Conservation (phyloP, 768 basidiomycete species). For the Pisolithus marmoratus region DNA sequence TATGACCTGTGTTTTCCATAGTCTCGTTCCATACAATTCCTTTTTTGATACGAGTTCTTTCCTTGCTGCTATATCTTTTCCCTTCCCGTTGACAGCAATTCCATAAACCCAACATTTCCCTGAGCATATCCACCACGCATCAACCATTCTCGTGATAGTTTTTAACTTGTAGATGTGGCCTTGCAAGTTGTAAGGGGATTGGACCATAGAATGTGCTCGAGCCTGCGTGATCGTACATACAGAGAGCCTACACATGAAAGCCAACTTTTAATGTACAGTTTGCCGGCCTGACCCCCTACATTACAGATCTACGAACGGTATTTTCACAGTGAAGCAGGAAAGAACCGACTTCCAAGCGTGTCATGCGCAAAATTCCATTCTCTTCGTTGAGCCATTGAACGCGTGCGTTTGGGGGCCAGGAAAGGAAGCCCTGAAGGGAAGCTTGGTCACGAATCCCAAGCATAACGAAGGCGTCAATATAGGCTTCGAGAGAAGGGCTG, state of each 20-base stretch:
- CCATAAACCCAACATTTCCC: conserved; percentile 14
- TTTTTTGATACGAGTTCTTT: conserved; percentile 14
- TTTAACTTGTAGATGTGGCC: conserved; percentile 1
- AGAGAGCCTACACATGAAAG: too few species aligned
- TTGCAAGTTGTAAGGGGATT: conserved; percentile 3
- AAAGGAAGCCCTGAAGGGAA: conserved; percentile 18
- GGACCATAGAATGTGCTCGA: conserved; percentile 1
- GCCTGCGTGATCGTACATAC: too few species aligned
- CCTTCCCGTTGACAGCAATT: conserved; percentile 17
- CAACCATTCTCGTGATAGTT: conserved; percentile 9
- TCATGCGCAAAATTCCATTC: conserved; percentile 9
- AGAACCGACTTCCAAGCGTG: conserved; percentile 14
- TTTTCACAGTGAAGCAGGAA: conserved; percentile 11
- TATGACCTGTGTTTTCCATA: conserved; percentile 15
- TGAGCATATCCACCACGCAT: conserved; percentile 20
- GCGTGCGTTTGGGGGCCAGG: conserved; percentile 15
- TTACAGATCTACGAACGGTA: neutral
- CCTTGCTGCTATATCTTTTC: conserved; percentile 12
- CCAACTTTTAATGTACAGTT: too few species aligned
- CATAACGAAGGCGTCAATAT: conserved; percentile 11
- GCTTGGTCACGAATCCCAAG: conserved; percentile 19
- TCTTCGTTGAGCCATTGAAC: conserved; percentile 13
- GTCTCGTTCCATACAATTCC: conserved; percentile 15
- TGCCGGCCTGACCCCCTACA: neutral
- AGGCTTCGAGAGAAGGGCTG: conserved; percentile 16